Base-by-base conservation (phyloP, 73 alveolate genomes). In the Symbiodinium natans region DNA sequence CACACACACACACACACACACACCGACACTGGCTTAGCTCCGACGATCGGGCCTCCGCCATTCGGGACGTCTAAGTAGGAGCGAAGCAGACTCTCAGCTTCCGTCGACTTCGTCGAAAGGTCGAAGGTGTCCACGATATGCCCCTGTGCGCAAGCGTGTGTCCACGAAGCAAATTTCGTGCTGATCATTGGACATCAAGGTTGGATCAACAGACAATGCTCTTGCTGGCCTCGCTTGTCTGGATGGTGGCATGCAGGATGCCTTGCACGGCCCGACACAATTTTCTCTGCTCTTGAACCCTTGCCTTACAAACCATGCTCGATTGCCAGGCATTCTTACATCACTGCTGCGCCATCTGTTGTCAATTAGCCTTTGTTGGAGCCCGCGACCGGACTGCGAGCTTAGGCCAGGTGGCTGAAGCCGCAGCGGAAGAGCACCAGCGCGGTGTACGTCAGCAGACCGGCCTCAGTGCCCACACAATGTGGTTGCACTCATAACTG, bases 91-190 rank as follows among this genome's bases (percentile, higher is more conserved):
- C 97, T 90, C 36, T 90, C 97, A n/a, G 97, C 83, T 38, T 90
- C 97, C 15, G 74, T 33, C 23, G 74, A 41, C 54, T 82, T 90
- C 7, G 97, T 90, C 1, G 97, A 68, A 29, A 90, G 97, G 75
- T 90, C 97, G 77, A 90, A 90, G 25, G 97, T 90, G 89, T 90
- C 97, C 40, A 71, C 88, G 87, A 90, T 90, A 75, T 90, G 97
- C 10, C 97, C 97, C 97, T 90, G 80, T 9, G 39, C 54, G 13
- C 41, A 84, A 52, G 15, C 31, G n/a, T n/a, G n/a, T n/a, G n/a
- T n/a, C n/a, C n/a, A n/a, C n/a, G n/a, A n/a, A n/a, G n/a, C n/a
- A n/a, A n/a, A n/a, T n/a, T n/a, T n/a, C n/a, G n/a, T n/a, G n/a
- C n/a, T n/a, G n/a, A n/a, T n/a, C n/a, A n/a, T n/a, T n/a, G n/a